These are phyloP conservation scores for Acorus gramineus DNA, from an alignment of 106 monocot species.

Conservation along the genomic window DNA sequence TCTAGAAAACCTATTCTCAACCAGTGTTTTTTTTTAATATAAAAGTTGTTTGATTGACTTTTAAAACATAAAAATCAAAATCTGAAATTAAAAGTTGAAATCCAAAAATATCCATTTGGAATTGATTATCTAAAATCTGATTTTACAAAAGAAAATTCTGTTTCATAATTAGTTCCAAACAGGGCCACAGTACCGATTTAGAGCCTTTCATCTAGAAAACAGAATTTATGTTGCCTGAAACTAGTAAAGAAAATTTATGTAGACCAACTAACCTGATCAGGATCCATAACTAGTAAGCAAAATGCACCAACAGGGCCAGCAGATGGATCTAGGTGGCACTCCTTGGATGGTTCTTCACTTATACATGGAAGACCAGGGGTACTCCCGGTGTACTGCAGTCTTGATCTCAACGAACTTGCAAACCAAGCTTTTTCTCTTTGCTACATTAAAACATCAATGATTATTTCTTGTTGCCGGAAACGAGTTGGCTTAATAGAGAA, in stretches of 20 bases:
- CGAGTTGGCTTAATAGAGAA: background rate
- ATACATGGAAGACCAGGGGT: constrained; percentile 59
- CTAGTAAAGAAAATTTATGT: background rate
- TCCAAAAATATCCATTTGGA: too few relatives aligned
- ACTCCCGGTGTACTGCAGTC: constrained; percentile 68
- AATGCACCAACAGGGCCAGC: constrained; percentile 73
- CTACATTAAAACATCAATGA: constrained; percentile 19
- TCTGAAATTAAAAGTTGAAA: too few relatives aligned
- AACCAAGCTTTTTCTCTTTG: constrained; percentile 90
- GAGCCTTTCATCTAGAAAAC: too few relatives aligned
- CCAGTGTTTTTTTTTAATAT: too few relatives aligned
- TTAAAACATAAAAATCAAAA: too few relatives aligned
- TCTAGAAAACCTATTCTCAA: too few relatives aligned
- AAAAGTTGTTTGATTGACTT: too few relatives aligned
- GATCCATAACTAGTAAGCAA: constrained; percentile 73
- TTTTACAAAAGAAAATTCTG: too few relatives aligned
- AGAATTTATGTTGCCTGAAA: too few relatives aligned
- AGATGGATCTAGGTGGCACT: constrained; percentile 46
- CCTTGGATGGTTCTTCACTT: constrained; percentile 22
- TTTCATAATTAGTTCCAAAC: too few relatives aligned
- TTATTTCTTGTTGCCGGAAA: background rate
- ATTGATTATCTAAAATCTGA: too few relatives aligned
- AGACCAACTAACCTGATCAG: constrained; percentile 52
- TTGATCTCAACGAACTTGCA: constrained; percentile 65
- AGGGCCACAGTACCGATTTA: too few relatives aligned